Evolutionary conservation across 2,329 filamentous ascomycete genomes (phyloP).

Genomic region (Epichloe scottii): DNA sequence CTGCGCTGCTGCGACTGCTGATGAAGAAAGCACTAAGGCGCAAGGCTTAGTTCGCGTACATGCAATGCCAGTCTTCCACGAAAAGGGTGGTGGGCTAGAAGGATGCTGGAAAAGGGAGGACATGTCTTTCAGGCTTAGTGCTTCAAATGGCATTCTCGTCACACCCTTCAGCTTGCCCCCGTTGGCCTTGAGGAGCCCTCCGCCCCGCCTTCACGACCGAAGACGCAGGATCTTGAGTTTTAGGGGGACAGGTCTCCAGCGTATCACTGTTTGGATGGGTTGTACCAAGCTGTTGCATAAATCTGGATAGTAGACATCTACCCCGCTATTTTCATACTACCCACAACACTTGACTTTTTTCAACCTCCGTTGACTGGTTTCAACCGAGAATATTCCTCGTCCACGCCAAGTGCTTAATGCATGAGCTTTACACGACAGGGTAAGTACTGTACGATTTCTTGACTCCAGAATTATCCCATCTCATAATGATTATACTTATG

Average conservation of each 20-base stretch:
- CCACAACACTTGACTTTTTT: neutral
- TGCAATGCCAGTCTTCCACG: conserved; percentile 71
- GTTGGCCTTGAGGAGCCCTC: conserved; percentile 2
- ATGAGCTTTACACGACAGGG: neutral
- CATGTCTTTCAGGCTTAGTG: conserved; percentile 79
- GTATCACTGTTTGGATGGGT: too few species aligned
- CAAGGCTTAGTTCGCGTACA: conserved; percentile 82
- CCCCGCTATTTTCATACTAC: neutral
- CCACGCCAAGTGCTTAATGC: neutral
- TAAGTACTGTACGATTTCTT: neutral
- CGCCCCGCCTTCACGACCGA: conserved; percentile 17
- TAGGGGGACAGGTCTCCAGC: conserved; percentile 22
- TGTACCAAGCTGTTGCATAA: neutral
- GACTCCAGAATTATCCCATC: neutral
- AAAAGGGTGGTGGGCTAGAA: conserved; percentile 70
- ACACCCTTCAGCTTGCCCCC: conserved; percentile 79
- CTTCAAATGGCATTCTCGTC: conserved; percentile 68
- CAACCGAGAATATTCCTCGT: neutral
- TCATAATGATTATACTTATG: conserved; percentile 36
- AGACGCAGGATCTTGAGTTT: conserved; percentile 60
- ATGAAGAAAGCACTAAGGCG: conserved; percentile 54
- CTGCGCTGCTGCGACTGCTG: conserved; percentile 35
- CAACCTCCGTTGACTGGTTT: neutral
- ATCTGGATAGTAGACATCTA: neutral
- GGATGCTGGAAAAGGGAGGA: conserved; percentile 64